phyloP scores from a whole-genome alignment of 2,329 filamentous ascomycete genomes.

The Claviceps paspali region DNA sequence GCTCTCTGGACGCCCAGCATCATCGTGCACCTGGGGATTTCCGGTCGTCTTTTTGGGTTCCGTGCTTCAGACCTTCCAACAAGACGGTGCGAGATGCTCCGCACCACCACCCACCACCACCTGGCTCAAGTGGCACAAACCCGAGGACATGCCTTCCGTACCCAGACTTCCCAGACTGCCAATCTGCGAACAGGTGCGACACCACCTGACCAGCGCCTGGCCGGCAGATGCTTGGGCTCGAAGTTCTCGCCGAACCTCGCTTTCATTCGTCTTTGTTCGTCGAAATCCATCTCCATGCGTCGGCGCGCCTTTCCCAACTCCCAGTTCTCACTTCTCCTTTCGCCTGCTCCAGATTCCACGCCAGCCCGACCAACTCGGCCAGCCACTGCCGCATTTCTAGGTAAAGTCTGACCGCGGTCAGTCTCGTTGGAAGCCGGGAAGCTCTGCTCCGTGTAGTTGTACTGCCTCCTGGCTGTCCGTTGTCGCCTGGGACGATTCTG shows the following conservation, averaged over 20 bases:
- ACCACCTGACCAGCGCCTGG: slow-evolving; percentile 3
- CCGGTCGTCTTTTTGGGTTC: no score
- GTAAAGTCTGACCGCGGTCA: no score
- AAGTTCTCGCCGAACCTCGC: background rate
- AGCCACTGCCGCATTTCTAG: background rate
- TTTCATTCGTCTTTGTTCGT: background rate
- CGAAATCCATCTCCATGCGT: background rate
- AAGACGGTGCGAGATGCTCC: no score
- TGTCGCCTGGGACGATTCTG: background rate
- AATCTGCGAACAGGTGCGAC: slow-evolving; percentile 2
- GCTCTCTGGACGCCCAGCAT: no score
- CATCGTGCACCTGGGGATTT: no score
- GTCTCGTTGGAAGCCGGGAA: no score
- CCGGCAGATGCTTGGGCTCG: slow-evolving; percentile 2
- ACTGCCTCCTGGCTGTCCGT: background rate
- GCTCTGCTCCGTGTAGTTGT: no score
- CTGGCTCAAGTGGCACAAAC: background rate
- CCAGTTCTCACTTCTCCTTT: background rate
- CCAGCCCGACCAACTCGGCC: no score
- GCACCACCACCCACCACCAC: background rate
- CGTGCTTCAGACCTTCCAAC: no score
- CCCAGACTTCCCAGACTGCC: background rate
- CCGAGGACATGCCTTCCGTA: background rate
- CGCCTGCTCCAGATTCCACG: background rate
- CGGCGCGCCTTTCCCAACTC: background rate